Percentiles rank a stretch among this genome's conserved stretches.
These are phyloP conservation scores for Trypanosomatidae sp. DNA, from an alignment of 208 protist genomes.

Conservation along the genomic window DNA sequence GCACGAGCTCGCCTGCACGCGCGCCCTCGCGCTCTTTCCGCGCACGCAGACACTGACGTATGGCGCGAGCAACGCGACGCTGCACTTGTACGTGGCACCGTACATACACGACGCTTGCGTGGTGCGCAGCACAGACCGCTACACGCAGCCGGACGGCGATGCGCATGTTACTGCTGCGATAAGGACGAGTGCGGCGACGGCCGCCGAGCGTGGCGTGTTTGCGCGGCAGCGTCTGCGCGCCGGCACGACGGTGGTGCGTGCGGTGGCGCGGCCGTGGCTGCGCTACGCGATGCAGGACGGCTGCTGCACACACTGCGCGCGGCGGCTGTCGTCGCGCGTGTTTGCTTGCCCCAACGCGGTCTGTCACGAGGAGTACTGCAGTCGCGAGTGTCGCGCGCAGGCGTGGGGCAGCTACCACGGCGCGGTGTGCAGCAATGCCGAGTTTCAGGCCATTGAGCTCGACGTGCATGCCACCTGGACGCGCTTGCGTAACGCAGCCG, in stretches of 20 bases:
- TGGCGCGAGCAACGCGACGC: slow-evolving; percentile 44
- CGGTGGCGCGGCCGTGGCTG: too few relatives aligned
- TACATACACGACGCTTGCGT: slow-evolving; percentile 28
- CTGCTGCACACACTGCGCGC: slow-evolving; percentile 39
- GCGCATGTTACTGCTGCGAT: slow-evolving; percentile 17
- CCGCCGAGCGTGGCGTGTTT: too few relatives aligned
- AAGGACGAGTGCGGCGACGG: slow-evolving; percentile 19
- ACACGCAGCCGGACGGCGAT: slow-evolving; percentile 35
- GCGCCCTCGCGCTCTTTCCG: slow-evolving; percentile 34
- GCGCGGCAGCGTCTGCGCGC: too few relatives aligned
- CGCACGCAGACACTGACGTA: slow-evolving; percentile 38
- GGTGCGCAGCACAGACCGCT: slow-evolving; percentile 14
- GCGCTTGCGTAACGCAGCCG: slow-evolving; percentile 28
- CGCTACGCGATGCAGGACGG: slow-evolving; percentile 49
- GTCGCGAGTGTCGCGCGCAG: slow-evolving; percentile 51
- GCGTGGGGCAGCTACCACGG: slow-evolving; percentile 54
- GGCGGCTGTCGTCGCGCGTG: slow-evolving; percentile 37
- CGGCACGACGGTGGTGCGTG: too few relatives aligned
- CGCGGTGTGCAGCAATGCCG: slow-evolving; percentile 43
- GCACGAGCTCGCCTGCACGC: slow-evolving; percentile 40
- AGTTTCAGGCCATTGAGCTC: slow-evolving; percentile 66
- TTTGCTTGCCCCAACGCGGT: slow-evolving; percentile 49
- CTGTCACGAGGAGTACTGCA: slow-evolving; percentile 87
- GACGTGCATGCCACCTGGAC: slow-evolving; percentile 46
- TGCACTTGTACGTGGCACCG: slow-evolving; percentile 74